Percentiles rank a stretch among this genome's conserved stretches.
Evolutionary conservation across 208 protist genomes (phyloP).

Genomic region (Zelonia costaricensis): DNA sequence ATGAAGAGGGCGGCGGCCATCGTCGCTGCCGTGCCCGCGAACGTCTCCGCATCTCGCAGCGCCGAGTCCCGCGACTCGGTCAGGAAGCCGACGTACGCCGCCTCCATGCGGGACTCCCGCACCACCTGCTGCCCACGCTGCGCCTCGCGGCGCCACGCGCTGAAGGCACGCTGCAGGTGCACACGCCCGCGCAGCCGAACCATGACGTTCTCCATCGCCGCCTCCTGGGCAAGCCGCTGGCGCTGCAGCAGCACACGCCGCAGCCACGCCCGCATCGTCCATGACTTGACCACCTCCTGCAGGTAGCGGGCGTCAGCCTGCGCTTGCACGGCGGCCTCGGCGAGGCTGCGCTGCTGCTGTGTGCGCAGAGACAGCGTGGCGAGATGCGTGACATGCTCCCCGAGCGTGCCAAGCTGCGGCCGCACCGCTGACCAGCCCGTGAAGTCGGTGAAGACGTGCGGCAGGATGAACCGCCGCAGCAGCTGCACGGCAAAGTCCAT

Average conservation of each 20-base stretch:
- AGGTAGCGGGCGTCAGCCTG: constrained; percentile 67
- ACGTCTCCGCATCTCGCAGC: constrained; percentile 30
- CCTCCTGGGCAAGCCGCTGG: constrained; percentile 9
- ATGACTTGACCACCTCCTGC: constrained; percentile 61
- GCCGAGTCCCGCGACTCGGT: constrained; percentile 37
- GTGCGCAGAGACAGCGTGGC: constrained; percentile 50
- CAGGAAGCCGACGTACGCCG: constrained; percentile 59
- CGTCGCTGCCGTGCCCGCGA: not conserved
- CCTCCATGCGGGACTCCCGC: constrained; percentile 39
- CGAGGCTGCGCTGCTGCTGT: constrained; percentile 25
- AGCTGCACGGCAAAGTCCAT: constrained; percentile 68
- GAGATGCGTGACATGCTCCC: constrained; percentile 77
- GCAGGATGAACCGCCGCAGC: constrained; percentile 64
- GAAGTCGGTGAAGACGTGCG: constrained; percentile 81
- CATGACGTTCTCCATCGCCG: constrained; percentile 6
- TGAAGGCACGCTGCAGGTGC: constrained; percentile 45
- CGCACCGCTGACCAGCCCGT: constrained; percentile 29
- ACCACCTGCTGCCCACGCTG: constrained; percentile 29
- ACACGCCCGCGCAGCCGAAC: constrained; percentile 30
- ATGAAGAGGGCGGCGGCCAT: constrained; percentile 4
- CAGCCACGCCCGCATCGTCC: constrained; percentile 76
- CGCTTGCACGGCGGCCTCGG: constrained; percentile 30
- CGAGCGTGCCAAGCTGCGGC: constrained; percentile 55
- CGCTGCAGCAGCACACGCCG: constrained; percentile 26
- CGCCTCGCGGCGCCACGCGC: constrained; percentile 49